phyloP scores from a whole-genome alignment of 2,329 filamentous ascomycete species.

The Nothopassalora personata region DNA sequence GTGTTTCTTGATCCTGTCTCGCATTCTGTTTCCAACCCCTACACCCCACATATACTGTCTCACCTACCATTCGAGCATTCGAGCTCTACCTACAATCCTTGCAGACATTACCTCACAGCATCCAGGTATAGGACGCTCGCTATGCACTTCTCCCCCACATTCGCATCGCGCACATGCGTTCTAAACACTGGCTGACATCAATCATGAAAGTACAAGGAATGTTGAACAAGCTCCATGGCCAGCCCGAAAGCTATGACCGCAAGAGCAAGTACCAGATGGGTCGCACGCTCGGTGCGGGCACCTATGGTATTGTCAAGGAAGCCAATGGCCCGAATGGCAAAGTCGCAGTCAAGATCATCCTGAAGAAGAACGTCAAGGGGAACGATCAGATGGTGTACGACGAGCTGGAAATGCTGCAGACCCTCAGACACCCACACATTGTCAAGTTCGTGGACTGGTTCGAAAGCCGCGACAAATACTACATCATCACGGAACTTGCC shows the following conservation, averaged over 20 bases:
- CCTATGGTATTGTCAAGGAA: constrained; percentile 96
- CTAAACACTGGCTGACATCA: constrained; percentile 19
- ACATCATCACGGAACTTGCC: constrained; percentile 94
- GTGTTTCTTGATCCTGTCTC: neutral
- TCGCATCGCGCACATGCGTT: constrained; percentile 11
- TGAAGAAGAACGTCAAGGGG: constrained; percentile 98
- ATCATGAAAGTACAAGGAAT: constrained; percentile 45
- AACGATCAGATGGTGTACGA: constrained; percentile 99
- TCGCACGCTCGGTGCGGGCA: constrained; percentile 88
- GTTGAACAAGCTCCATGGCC: constrained; percentile 92
- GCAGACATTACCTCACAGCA: neutral
- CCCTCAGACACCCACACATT: constrained; percentile 87
- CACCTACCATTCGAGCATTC: neutral
- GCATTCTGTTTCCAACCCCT: neutral
- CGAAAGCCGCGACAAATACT: constrained; percentile 98
- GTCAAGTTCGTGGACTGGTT: constrained; percentile 99
- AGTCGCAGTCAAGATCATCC: constrained; percentile 96
- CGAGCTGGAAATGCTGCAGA: constrained; percentile 88
- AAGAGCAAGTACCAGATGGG: constrained; percentile 94
- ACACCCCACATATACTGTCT: neutral
- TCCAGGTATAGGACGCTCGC: constrained; percentile 1
- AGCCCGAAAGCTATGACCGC: constrained; percentile 97
- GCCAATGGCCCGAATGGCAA: constrained; percentile 79
- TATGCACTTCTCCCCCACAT: constrained; percentile 3
- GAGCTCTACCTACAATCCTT: neutral